phyloP scores from a whole-genome alignment of 495 filamentous ascomycete species.

The Immersiella caudata region DNA sequence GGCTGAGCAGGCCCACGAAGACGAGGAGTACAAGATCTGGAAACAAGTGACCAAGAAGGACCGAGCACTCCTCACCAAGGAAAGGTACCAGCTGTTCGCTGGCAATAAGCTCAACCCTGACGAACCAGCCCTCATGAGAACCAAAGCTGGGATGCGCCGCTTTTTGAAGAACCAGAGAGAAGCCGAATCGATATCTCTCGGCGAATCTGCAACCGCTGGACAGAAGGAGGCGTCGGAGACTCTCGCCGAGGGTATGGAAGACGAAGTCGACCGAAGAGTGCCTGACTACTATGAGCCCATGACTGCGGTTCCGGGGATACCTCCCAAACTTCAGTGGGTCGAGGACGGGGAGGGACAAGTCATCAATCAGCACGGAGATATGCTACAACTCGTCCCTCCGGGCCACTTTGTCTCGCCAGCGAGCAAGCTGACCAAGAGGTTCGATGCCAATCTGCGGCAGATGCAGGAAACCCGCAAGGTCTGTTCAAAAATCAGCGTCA shows the following conservation, averaged over 20 bases:
- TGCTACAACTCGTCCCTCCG: slow-evolving; percentile 69
- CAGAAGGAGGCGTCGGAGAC: slow-evolving; percentile 62
- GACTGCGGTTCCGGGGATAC: slow-evolving; percentile 81
- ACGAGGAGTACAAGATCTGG: slow-evolving; percentile 95
- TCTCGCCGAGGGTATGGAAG: slow-evolving; percentile 89
- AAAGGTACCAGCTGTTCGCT: slow-evolving; percentile 80
- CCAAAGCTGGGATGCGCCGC: slow-evolving; percentile 64
- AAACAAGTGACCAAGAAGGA: slow-evolving; percentile 98
- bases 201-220: slow-evolving; percentile 49
- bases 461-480: slow-evolving; percentile 98
- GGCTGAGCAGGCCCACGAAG: slow-evolving; percentile 62
- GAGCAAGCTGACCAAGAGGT: slow-evolving; percentile 72
- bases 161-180: slow-evolving; percentile 75
- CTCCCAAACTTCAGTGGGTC: slow-evolving; percentile 74
- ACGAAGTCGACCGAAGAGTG: slow-evolving; percentile 73
- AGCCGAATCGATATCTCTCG: slow-evolving; percentile 51
- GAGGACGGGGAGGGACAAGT: slow-evolving; percentile 86
- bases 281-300: slow-evolving; percentile 94
- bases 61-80: slow-evolving; percentile 78
- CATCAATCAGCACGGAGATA: slow-evolving; percentile 81
- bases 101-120: slow-evolving; percentile 83
- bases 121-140: slow-evolving; percentile 82
- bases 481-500: slow-evolving; percentile 91
- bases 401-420: slow-evolving; percentile 79
- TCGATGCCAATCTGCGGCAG: slow-evolving; percentile 89